Conservation (phyloP, 2,329 filamentous ascomycete genomes). For the Aspergillus eucalypticola region DNA sequence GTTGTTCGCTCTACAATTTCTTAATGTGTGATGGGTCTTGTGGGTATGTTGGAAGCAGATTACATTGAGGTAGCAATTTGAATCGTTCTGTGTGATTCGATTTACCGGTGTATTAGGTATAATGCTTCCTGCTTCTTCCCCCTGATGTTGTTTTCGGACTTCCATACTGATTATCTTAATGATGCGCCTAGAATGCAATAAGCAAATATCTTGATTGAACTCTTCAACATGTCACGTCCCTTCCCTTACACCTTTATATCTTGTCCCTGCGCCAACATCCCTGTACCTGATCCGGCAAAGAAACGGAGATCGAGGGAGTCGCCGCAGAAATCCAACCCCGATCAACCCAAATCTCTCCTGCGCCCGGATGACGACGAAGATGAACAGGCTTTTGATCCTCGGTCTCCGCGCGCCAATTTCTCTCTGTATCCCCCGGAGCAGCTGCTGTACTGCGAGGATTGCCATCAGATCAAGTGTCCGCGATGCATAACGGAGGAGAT, state of each 20-base stretch:
- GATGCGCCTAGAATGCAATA: background rate
- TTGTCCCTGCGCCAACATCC: constrained; percentile 61
- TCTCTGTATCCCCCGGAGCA: constrained; percentile 91
- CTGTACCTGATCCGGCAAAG: constrained; percentile 42
- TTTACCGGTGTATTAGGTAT: background rate
- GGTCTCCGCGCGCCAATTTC: constrained; percentile 81
- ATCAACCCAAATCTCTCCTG: constrained; percentile 23
- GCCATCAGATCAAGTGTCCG: constrained; percentile 91
- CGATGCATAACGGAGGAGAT: constrained; percentile 92
- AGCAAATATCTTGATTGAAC: background rate
- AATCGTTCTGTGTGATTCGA: background rate
- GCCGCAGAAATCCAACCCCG: constrained; percentile 33
- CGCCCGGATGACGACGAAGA: constrained; percentile 62
- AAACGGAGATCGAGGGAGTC: constrained; percentile 40
- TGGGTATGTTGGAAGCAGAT: background rate
- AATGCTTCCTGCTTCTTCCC: background rate
- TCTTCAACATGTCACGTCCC: constrained; percentile 50
- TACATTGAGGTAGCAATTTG: background rate
- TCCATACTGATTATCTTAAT: background rate
- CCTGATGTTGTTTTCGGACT: background rate
- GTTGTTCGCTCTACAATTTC: background rate
- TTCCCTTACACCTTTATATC: constrained; percentile 67
- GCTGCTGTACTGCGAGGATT: constrained; percentile 95
- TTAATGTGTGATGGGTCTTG: too few species aligned
- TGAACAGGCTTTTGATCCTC: constrained; percentile 81